These are phyloP conservation scores for Exidia glandulosa DNA, from an alignment of 768 basidiomycete species.

Conservation along the genomic window DNA sequence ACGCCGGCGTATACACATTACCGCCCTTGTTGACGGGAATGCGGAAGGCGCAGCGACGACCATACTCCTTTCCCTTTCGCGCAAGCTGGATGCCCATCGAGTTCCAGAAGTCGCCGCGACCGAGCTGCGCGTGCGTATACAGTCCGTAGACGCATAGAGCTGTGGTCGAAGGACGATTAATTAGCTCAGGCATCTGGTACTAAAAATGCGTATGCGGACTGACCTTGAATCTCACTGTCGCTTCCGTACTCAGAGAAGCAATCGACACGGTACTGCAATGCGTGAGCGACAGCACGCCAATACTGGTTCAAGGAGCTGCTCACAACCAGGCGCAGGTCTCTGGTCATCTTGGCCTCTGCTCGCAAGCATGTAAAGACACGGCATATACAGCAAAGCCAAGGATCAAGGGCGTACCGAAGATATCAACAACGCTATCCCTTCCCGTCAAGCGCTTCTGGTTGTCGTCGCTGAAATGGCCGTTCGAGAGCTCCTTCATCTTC, in stretches of 20 bases:
- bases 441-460: constrained; percentile 53
- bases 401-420: no score
- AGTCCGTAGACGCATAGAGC: constrained; percentile 41
- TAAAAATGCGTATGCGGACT: no score
- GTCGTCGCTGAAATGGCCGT: constrained; percentile 55
- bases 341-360: constrained; percentile 62
- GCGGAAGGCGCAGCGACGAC: constrained; percentile 37
- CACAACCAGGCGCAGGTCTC: constrained; percentile 40
- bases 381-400: no score
- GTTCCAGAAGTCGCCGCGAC: constrained; percentile 32
- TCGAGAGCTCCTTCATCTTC: constrained; percentile 66
- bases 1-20: constrained; percentile 38
- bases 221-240: no score
- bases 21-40: constrained; percentile 23
- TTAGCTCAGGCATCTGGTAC: no score
- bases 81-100: constrained; percentile 30
- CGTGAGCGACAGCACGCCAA: no score
- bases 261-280: constrained; percentile 41
- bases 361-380: no score
- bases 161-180: constrained; percentile 14
- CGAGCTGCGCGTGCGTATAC: constrained; percentile 37
- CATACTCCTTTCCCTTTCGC: constrained; percentile 41
- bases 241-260: constrained; percentile 30
- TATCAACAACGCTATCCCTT: constrained; percentile 34
- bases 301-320: neutral